Base-by-base conservation (phyloP, 495 filamentous ascomycete species). In the Acidiella bohemica region DNA sequence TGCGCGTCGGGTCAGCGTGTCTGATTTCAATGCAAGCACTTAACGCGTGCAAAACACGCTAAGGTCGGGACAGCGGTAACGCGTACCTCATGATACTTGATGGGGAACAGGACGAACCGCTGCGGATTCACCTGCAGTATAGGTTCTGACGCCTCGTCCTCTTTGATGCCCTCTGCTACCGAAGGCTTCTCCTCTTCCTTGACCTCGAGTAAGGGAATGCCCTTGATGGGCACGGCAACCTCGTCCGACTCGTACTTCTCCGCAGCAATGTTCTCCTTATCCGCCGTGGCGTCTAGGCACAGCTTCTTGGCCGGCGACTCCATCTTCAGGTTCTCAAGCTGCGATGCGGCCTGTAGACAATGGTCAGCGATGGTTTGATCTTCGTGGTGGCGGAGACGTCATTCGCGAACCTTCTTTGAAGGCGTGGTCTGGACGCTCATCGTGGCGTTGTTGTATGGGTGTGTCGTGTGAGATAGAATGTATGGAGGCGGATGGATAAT, bases 11-110 rank as follows among this genome's bases (percentile, higher is more conserved):
- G 39, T 43, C 57, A 63, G 49, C 32, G 28, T 36, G 55, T 23
- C n/a, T n/a, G n/a, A n/a, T n/a, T 28, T 44, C 14, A 13, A 22
- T 47, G 53, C 51, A 60, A 60, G 61, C 71, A 80, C 69, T 79
- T 75, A 71, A 82, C 81, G 74, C 76, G 78, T 72, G 5, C n/a
- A 19, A 27, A 56, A 65, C 52, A 50, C 54, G 58, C 60, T 51
- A 47, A 51, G 44, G 19, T 47, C 46, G 50, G 33, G 21, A 23
- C 2, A 37, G 59, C 55, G 60, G 61, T 60, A 68, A 62, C 48
- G 76, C 86, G 62, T 61, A 95, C 90, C 78, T 97, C 90, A 55
- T 97, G 85, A 61, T 96, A 96, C 71, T 93, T 95, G 64, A 97
- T 96, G 44, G 90, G 90, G 66, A 97, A 97, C 34, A 97, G 71